Evolutionary conservation across 306 rosid species (phyloP), one percentile per base, ranked within the genome.

Genomic region (Bauhinia variegata): DNA sequence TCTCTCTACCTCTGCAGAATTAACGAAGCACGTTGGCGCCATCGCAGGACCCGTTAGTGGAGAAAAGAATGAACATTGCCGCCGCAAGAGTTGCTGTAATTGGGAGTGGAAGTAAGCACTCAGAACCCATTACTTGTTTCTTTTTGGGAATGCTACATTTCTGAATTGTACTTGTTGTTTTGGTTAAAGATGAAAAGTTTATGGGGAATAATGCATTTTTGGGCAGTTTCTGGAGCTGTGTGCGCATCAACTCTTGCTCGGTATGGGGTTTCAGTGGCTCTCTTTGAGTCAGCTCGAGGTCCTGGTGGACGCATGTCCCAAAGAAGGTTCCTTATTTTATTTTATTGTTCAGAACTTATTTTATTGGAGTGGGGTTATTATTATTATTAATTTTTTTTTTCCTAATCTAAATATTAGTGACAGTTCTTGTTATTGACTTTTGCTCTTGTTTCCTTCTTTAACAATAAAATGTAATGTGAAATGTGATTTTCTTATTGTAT

Each of bases 281-380:
- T 92, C 73, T 84, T 92, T 80, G 96, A 92, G 28, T 89, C 98
- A 5, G 93, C 91, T 44, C 80, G 98, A 83, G 98, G 96, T 72
- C 95, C 96, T 9, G 96, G 98, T 63, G 96, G 98, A 60, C 89
- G 96, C 53, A 87, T 92, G 96, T 92, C 96, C 4, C 93, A 83
- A 9, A 76, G 96, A 74, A 89, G 96, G 98, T 86, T 48, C 19
- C 53, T 67, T 39, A 47, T 7, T 16, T 47, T 23, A 41, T 34
- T 17, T 12, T 43, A 37, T 33, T 19, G 15, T 3, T 23, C 2
- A 23, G 2, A 23, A 23, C 18, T 56, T 18, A 3, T 33, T 77
- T 11, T 46, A 32, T 28, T 19, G 5, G 11, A 11, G 33, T 43
- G 62, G 43, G 17, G 23, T 43, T 43, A 36, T 42, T 36, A n/a